These are phyloP conservation scores for Byssochlamys sp. DNA, from an alignment of 2,329 filamentous ascomycete species.

Conservation along the genomic window DNA sequence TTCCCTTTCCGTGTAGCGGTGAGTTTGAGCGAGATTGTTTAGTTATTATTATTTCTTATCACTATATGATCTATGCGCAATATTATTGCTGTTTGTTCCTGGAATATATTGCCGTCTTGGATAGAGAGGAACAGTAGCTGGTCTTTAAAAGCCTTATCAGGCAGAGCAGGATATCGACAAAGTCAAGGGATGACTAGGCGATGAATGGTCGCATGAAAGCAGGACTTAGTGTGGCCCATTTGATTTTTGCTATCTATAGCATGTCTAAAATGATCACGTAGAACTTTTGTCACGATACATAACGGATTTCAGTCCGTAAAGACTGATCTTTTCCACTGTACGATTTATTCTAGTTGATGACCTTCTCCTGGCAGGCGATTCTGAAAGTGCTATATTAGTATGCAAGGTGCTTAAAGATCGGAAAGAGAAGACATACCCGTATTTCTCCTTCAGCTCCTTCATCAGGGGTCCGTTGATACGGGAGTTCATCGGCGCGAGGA, in stretches of 20 bases:
- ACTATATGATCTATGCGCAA: too few species aligned
- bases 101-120: too few species aligned
- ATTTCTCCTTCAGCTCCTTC: slow-evolving; percentile 67
- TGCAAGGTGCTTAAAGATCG: not conserved
- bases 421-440: slow-evolving; percentile 37
- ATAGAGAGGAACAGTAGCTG: too few species aligned
- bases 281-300: not conserved
- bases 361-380: not conserved
- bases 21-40: too few species aligned
- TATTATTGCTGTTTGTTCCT: too few species aligned
- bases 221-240: not conserved
- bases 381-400: not conserved
- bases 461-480: slow-evolving; percentile 65
- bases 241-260: slow-evolving; percentile 18
- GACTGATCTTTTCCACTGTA: not conserved
- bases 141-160: too few species aligned
- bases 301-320: not conserved
- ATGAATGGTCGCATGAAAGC: not conserved
- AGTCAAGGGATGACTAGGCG: not conserved
- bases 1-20: too few species aligned
- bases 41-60: too few species aligned
- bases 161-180: too few species aligned
- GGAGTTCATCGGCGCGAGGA: slow-evolving; percentile 66
- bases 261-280: slow-evolving; percentile 51
- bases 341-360: not conserved